phyloP scores from a whole-genome alignment of 371 early-diverging fungal species.

The Rhizopus arrhizus region DNA sequence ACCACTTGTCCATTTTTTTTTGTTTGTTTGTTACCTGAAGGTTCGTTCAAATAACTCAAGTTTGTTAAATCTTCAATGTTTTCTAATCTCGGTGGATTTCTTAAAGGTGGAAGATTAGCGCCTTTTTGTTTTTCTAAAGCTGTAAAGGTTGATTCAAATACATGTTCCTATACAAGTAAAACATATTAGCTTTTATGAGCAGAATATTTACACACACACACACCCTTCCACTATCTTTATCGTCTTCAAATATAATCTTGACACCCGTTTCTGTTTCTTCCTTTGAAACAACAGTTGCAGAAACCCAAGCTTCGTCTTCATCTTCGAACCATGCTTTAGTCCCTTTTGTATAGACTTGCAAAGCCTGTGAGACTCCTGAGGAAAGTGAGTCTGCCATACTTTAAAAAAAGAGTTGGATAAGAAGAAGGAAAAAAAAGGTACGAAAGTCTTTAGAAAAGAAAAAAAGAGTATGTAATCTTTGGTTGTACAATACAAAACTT shows the following conservation, averaged over 20 bases:
- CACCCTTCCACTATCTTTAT: slow-evolving; percentile 66
- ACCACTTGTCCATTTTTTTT: background rate
- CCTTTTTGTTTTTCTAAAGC: slow-evolving; percentile 69
- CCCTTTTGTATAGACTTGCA: slow-evolving; percentile 70
- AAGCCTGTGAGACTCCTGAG: slow-evolving; percentile 47
- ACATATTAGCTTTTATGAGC: background rate
- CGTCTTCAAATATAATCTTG: slow-evolving; percentile 67
- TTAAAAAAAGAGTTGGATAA: background rate
- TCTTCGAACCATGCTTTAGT: slow-evolving; percentile 90
- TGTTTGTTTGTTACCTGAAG: slow-evolving; percentile 64
- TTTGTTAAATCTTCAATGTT: slow-evolving; percentile 91
- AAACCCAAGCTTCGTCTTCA: slow-evolving; percentile 85
- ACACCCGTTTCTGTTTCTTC: slow-evolving; percentile 58
- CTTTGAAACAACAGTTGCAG: slow-evolving; percentile 65
- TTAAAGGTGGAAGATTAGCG: slow-evolving; percentile 79
- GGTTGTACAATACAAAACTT: background rate
- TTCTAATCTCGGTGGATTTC: slow-evolving; percentile 88
- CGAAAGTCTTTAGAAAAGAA: background rate
- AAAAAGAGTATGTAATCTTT: too few species aligned
- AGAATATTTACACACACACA: background rate
- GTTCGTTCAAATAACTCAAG: slow-evolving; percentile 90
- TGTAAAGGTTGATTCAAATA: slow-evolving; percentile 69
- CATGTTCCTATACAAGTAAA: slow-evolving; percentile 58
- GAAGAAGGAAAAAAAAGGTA: background rate
- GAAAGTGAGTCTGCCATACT: slow-evolving; percentile 31